Base-by-base conservation (phyloP, 148 eudicot genomes). In the Rhododendron kiyosumense region DNA sequence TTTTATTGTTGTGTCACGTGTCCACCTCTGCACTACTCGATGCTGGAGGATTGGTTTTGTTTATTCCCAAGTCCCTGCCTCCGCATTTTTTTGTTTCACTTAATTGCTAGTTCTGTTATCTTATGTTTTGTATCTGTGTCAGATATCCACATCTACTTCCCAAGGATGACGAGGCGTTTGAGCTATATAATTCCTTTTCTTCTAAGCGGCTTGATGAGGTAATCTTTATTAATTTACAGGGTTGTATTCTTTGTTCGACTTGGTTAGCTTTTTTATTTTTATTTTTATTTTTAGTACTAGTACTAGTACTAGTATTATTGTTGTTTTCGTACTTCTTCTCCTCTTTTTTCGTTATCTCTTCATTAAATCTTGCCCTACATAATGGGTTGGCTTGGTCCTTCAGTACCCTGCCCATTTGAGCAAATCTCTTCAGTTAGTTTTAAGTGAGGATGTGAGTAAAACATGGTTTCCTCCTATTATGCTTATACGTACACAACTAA, bases 121-220 rank as follows among this genome's bases (percentile, higher is more conserved):
- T 26, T 79, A 59, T 80, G 28, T 79, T 81, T 71, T 6, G 38
- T 45, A 34, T 83, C 11, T 86, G 73, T 91, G 89, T 81, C 91
- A 97, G 99, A 93, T 97, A 92, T 91, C 90, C 92, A 20, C 99
- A 97, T 91, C 88, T 97, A 89, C 95, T 95, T 90, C 98, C 98
- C 38, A 95, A 92, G 92, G 98, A 95, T 46, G 98, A 93, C 74
- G 97, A 95, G 59, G 98, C 98, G 18, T 90, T 95, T 85, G 98
- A 95, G 89, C 93, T 89, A 78, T 94, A 94, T 87, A 92, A 83
- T 87, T 87, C 90, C 3, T 89, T 94, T 85, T 89, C 95, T 78
- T 89, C 92, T n/a, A 94, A 90, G 89, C 95, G 98, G 82, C 93
- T 97, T 84, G 97, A 97, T 79, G 99, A 97, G 99, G 99, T 97